phyloP scores from a whole-genome alignment of 192 early-diverging fungal species.

The Gonapodya sp. region DNA sequence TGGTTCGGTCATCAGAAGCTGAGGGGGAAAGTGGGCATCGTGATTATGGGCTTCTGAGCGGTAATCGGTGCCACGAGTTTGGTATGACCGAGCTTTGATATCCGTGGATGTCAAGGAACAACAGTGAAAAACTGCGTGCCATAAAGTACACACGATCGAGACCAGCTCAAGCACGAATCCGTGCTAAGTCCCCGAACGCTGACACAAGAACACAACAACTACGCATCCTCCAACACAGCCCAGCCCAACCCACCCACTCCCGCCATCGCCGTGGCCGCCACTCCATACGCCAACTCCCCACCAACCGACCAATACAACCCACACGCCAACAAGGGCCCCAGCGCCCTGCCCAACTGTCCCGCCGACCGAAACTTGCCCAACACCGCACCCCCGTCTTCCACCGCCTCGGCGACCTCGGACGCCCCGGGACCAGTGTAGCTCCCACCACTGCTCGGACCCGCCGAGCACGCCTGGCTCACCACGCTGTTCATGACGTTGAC shows the following conservation, averaged over 20 bases:
- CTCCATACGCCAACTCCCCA: constrained; percentile 45
- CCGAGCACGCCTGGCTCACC: constrained; percentile 50
- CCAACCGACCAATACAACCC: constrained; percentile 76
- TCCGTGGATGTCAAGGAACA: background rate
- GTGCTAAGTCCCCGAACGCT: background rate
- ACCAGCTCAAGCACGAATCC: background rate
- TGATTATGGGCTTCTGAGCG: no score
- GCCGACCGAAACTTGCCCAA: constrained; percentile 77
- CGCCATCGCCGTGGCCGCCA: constrained; percentile 42
- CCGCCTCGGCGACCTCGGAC: constrained; percentile 10
- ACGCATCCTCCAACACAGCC: background rate
- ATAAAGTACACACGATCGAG: background rate
- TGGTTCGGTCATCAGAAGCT: no score
- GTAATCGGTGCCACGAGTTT: no score
- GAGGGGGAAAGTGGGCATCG: no score
- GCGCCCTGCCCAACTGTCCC: constrained; percentile 83
- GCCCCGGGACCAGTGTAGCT: background rate
- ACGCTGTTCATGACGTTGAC: constrained; percentile 80
- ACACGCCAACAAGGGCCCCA: constrained; percentile 83
- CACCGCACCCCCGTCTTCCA: constrained; percentile 48
- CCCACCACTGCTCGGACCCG: constrained; percentile 22
- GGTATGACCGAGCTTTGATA: no score
- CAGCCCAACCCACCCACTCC: background rate
- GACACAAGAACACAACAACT: background rate
- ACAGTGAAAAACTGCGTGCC: background rate